phyloP scores from a whole-genome alignment of 305 asterid genomes.

The Fraxinus greggii region DNA sequence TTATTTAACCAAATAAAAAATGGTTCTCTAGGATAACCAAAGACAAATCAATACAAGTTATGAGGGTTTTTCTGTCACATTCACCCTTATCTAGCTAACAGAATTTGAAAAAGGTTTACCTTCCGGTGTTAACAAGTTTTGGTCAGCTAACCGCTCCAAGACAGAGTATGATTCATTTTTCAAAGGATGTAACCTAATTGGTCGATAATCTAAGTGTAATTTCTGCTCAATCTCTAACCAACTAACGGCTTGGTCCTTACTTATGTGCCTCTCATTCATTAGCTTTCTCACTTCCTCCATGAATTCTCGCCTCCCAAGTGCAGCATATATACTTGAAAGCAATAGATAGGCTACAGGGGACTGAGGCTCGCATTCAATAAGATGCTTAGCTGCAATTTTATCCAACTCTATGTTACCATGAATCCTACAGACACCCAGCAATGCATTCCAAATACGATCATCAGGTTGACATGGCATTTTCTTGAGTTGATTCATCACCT shows the following conservation, averaged over 20 bases:
- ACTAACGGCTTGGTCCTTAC: slow-evolving; percentile 41
- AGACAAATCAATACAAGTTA: slow-evolving; percentile 3
- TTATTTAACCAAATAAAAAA: neutral
- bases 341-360: slow-evolving; percentile 38
- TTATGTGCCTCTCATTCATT: slow-evolving; percentile 34
- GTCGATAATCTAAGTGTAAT: slow-evolving; percentile 30
- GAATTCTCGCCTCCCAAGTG: slow-evolving; percentile 45
- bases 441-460: slow-evolving; percentile 43
- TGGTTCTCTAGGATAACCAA: neutral
- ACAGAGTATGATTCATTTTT: slow-evolving; percentile 27
- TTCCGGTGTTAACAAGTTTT: slow-evolving; percentile 23
- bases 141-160: slow-evolving; percentile 42
- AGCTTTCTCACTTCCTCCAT: slow-evolving; percentile 48
- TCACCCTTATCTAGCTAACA: slow-evolving; percentile 9
- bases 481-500: slow-evolving; percentile 44
- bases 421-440: slow-evolving; percentile 43
- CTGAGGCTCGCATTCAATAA: slow-evolving; percentile 44
- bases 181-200: slow-evolving; percentile 22
- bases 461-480: slow-evolving; percentile 38
- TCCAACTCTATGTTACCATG: slow-evolving; percentile 36
- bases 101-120: slow-evolving; percentile 22
- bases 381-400: slow-evolving; percentile 33
- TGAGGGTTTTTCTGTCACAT: slow-evolving; percentile 4
- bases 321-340: slow-evolving; percentile 38
- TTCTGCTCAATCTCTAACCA: slow-evolving; percentile 59